Base-by-base conservation (phyloP, 2,329 filamentous ascomycete genomes). In the Alternaria sp. region DNA sequence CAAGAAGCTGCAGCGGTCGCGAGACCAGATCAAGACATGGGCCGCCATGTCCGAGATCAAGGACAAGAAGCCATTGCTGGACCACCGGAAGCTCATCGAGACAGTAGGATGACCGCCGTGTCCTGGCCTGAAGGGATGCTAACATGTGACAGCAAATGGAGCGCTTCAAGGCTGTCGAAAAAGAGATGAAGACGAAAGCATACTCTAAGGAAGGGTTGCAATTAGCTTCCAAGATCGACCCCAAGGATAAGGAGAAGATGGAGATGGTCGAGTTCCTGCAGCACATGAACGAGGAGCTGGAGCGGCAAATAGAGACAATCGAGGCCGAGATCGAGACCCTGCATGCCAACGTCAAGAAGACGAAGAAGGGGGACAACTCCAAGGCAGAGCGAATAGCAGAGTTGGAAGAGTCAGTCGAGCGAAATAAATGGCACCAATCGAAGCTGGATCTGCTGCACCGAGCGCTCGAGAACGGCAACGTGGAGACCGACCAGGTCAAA, bases 21-120 rank as follows among this genome's bases (percentile, higher is more conserved):
- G 95, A 75, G 95, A 99, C 79, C 95, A 98, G 83, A 98, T 99
- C 84, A 99, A 99, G 84, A 96, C 94, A 85, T 99, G 95, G 95
- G 93, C 94, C 3, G 91, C 93, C 57, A 93, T 92, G 80, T 97
- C 97, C 83, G 95, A 99, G 78, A 96, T 99, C 86, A 99, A 99
- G 85, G 95, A 99, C 84, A 99, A 99, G 85, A 90, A 91, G 78
- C 94, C 94, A 71, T 81, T 99, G 76, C 82, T 97, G 74, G 95
- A 99, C 74, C 89, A 99, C 80, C 87, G 95, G 77, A 95, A 93
- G 82, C 86, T 96, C 78, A 99, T 99, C 80, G 95, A 99, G 85
- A 97, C 93, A 83, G 94, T 98, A 82, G 71, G 87, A 53, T 53
- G 42, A 49, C 58, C 41, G 26, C 40, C 41, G 44, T 42, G 17